Conservation (phyloP, 2,329 filamentous ascomycete species). For the Pochonia chlamydosporia region DNA sequence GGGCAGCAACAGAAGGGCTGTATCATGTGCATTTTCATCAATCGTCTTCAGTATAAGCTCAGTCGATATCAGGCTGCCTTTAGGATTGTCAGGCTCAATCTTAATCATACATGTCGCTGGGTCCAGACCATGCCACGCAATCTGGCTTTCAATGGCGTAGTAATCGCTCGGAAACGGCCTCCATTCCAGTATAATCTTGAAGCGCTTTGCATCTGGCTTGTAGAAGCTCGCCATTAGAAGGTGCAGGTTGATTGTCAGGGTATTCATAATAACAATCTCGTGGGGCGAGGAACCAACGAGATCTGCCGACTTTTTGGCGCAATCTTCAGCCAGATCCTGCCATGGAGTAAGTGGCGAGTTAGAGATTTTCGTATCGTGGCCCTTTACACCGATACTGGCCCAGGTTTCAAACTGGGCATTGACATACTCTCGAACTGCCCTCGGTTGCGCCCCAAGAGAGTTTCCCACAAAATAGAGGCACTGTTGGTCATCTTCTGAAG, state of each 20-base stretch:
- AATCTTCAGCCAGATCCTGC: constrained; percentile 73
- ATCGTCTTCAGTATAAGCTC: constrained; percentile 67
- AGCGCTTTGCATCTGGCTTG: constrained; percentile 53
- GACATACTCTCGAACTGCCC: constrained; percentile 58
- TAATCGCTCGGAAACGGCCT: constrained; percentile 86
- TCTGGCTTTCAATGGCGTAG: constrained; percentile 80
- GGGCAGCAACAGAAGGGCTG: constrained; percentile 73
- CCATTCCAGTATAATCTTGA: constrained; percentile 84
- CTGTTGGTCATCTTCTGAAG: constrained; percentile 13
- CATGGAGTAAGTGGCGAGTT: constrained; percentile 66
- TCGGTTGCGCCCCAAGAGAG: constrained; percentile 80
- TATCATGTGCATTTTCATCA: constrained; percentile 64
- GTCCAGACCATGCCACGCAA: constrained; percentile 62
- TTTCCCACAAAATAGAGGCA: constrained; percentile 83
- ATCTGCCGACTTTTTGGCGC: constrained; percentile 62
- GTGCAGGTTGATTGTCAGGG: constrained; percentile 75
- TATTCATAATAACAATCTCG: constrained; percentile 86
- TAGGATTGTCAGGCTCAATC: constrained; percentile 62
- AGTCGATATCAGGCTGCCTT: constrained; percentile 58
- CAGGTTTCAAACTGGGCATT: constrained; percentile 73
- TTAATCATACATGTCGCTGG: constrained; percentile 66
- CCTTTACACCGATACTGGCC: constrained; percentile 77
- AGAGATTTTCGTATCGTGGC: constrained; percentile 68
- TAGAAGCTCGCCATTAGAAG: constrained; percentile 83
- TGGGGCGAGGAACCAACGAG: constrained; percentile 66